Evolutionary conservation across 768 basidiomycete species (phyloP).

Genomic region (Lactarius quietus): DNA sequence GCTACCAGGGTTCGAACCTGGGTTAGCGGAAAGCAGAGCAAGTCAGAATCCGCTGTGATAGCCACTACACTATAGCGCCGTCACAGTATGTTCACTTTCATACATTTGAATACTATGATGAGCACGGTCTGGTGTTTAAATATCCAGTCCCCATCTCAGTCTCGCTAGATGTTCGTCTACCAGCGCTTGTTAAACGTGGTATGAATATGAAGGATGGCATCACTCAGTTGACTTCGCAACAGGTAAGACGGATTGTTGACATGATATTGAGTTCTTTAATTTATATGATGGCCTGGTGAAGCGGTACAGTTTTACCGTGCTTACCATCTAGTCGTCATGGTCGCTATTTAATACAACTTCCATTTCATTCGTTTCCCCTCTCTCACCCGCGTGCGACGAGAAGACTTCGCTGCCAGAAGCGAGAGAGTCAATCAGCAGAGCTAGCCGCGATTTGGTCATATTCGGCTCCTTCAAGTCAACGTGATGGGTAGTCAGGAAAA

Average conservation of each 20-base stretch:
- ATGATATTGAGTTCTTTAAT: neutral
- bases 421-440: conserved; percentile 76
- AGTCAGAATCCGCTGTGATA: conserved; percentile 25
- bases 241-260: neutral
- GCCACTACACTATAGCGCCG: conserved; percentile 26
- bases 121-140: too few relatives aligned
- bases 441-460: conserved; percentile 61
- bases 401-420: conserved; percentile 77
- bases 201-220: neutral
- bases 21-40: conserved; percentile 14
- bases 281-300: neutral
- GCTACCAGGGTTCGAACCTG: conserved; percentile 25
- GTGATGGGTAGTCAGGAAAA: conserved; percentile 3
- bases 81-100: neutral
- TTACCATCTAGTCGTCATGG: conserved; percentile 5
- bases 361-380: conserved; percentile 57
- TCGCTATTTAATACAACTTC: conserved; percentile 56
- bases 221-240: neutral
- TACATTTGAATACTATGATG: neutral
- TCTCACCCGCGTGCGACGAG: conserved; percentile 32
- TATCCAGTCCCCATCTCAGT: too few relatives aligned
- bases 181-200: neutral
- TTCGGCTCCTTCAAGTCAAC: conserved; percentile 52
- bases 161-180: too few relatives aligned
- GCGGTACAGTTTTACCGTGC: neutral